Evolutionary conservation across 306 rosid genomes (phyloP), one percentile per base, ranked within the genome.

Genomic region (Inga oerstediana): DNA sequence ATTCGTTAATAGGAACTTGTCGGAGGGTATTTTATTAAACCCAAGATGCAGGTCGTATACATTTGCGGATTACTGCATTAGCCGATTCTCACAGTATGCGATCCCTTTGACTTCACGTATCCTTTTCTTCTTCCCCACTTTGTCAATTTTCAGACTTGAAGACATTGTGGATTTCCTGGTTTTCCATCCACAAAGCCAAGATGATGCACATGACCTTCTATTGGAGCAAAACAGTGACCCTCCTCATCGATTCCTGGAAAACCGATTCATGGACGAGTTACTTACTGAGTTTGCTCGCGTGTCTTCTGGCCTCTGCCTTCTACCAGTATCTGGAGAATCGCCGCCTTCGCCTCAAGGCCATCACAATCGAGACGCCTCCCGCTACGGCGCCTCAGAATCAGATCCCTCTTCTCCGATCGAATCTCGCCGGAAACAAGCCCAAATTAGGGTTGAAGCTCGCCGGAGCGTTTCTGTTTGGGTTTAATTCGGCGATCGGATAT

Each of bases 171-270:
- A 37, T 19, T 43, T 8, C 4, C 48, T 39, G 49, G 51, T 19
- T 11, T 12, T 19, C n/a, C 30, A 71, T 44, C 27, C 7, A 44
- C 34, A 71, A 8, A 8, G 66, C 79, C 76, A 96, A 91, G 86
- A 96, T 96, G 99, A 94, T 96, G 99, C 99, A 96, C 91, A 94
- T 94, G 99, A 94, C 99, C 83, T 94, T 96, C 61, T 96, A 96
- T 81, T 96, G 99, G 99, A 80, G 99, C 86, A 90, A 69, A 37
- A 70, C 86, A 44, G 94, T 92, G 24, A 96, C 94, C 12, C 86
- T 96, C 32, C 89, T 96, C 43, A 2, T 93, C 74, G 89, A 94
- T 39, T 84, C 94, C 2, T 96, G 99, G 98, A 87, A 52, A n/a
- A 91, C 99, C 70, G 72, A 84, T 51, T 86, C 96, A 59, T 96